Evolutionary conservation across 2,329 filamentous ascomycete species (phyloP).

Genomic region (Botrytis fabae): DNA sequence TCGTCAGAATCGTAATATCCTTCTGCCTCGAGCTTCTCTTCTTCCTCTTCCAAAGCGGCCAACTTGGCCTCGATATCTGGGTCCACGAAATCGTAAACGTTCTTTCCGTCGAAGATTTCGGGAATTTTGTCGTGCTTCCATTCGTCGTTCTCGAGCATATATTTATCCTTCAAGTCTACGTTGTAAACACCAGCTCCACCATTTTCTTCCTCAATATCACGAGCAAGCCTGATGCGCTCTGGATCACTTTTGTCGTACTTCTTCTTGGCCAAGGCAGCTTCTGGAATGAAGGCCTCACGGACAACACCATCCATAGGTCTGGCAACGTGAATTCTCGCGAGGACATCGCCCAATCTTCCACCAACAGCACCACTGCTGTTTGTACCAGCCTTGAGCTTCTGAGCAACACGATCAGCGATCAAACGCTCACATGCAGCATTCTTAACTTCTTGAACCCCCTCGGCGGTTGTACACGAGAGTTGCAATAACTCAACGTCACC

Average conservation of each 20-base stretch:
- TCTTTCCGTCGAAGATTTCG: constrained; percentile 92
- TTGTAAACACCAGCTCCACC: constrained; percentile 96
- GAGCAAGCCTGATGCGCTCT: constrained; percentile 75
- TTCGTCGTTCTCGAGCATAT: constrained; percentile 80
- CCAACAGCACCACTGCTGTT: constrained; percentile 73
- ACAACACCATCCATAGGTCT: constrained; percentile 79
- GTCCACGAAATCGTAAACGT: constrained; percentile 96
- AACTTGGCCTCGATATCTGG: constrained; percentile 95
- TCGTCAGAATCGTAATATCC: constrained; percentile 90
- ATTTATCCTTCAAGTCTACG: constrained; percentile 86
- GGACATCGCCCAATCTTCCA: constrained; percentile 82
- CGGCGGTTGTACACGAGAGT: constrained; percentile 90
- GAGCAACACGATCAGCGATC: constrained; percentile 87
- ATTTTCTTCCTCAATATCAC: constrained; percentile 86
- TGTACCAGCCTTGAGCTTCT: constrained; percentile 93
- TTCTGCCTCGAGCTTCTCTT: constrained; percentile 86
- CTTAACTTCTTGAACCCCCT: constrained; percentile 92
- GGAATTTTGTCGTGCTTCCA: constrained; percentile 98
- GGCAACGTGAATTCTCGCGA: constrained; percentile 96
- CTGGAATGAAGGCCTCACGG: constrained; percentile 84
- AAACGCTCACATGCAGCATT: constrained; percentile 92
- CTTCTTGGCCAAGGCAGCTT: constrained; percentile 74
- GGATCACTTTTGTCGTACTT: constrained; percentile 92
- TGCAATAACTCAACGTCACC: constrained; percentile 92
- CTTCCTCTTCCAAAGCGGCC: constrained; percentile 88